A percentile compares a stretch with the other conserved stretches of the same genome.
These are phyloP conservation scores for Penicillium sp. DNA, from an alignment of 2,329 filamentous ascomycete species.

Conservation along the genomic window DNA sequence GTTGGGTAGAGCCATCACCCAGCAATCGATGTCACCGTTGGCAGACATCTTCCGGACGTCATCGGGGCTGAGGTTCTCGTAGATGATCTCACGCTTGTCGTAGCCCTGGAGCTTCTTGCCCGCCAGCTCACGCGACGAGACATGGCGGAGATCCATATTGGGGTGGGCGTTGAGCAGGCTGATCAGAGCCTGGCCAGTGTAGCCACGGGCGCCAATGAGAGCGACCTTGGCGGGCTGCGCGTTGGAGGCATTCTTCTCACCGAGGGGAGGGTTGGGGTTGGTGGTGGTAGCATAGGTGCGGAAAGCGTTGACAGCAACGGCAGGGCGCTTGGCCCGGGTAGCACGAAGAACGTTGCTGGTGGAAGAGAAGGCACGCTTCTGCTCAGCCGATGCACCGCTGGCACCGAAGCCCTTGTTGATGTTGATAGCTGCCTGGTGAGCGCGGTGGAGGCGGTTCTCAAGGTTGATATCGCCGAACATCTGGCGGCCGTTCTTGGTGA, in stretches of 20 bases:
- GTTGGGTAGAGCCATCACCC: slow-evolving; percentile 96
- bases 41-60: slow-evolving; percentile 81
- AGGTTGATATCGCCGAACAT: slow-evolving; percentile 89
- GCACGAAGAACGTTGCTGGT: slow-evolving; percentile 40
- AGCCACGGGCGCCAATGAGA: slow-evolving; percentile 86
- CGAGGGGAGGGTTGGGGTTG: slow-evolving; percentile 85
- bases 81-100: slow-evolving; percentile 82
- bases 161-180: slow-evolving; percentile 82
- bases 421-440: slow-evolving; percentile 64
- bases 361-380: slow-evolving; percentile 65
- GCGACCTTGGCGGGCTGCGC: slow-evolving; percentile 71
- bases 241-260: slow-evolving; percentile 82
- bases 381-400: slow-evolving; percentile 49
- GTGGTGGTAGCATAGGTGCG: slow-evolving; percentile 43
- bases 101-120: slow-evolving; percentile 87
- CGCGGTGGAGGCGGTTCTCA: slow-evolving; percentile 74
- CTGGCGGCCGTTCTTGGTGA: slow-evolving; percentile 71
- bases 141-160: slow-evolving; percentile 81
- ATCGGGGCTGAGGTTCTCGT: slow-evolving; percentile 83
- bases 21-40: slow-evolving; percentile 81
- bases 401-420: slow-evolving; percentile 45
- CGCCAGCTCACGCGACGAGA: slow-evolving; percentile 86
- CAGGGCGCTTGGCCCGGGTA: slow-evolving; percentile 28
- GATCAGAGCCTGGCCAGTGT: slow-evolving; percentile 88
- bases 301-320: slow-evolving; percentile 28